Base-by-base conservation (phyloP, 192 early-diverging fungal species). In the Backusella tuberculispora region DNA sequence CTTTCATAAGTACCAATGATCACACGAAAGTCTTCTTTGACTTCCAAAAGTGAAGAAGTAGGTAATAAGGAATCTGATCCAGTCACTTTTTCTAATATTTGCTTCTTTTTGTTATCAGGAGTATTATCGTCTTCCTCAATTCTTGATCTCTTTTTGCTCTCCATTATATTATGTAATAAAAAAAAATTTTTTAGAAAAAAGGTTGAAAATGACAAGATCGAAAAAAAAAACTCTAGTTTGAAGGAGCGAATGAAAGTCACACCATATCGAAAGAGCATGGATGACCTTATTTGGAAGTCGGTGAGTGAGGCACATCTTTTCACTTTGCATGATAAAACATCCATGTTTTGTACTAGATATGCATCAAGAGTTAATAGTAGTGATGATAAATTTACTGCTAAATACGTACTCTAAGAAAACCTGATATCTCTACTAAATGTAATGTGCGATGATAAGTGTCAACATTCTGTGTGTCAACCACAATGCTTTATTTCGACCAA, bases 1-100 rank as follows among this genome's bases (percentile, higher is more conserved):
- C 97, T 91, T 81, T 99, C 98, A 80, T 99, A 99, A 34, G 96
- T 96, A 71, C 98, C 98, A 8, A 87, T 88, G 69, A 92, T 78
- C 50, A 92, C 86, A 70, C 90, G 77, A 63, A 92, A 90, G 69
- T 87, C 84, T 72, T 85, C 84, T 34, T 72, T 29, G n/a, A 47
- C 15, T 14, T 69, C 19, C 29, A 46, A 47, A 26, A 47, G 14
- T 6, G 68, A 10, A 1, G 43, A 24, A 34, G 44, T 69, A 43
- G 68, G 68, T 69, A 69, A 69, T 17, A 69, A 21, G 9, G 66
- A 67, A 40, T 67, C 21, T 21, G 66, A n/a, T 41, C 38, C 7
- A 42, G 38, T 21, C n/a, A 67, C 8, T 13, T 19, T 42, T 12
- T 67, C 66, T n/a, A 67, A 67, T 0, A 67, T 67, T 21, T 67